Percentiles rank a stretch among this genome's conserved stretches.
Conservation (phyloP, 73 alveolate species). For the Durusdinium trenchii region DNA sequence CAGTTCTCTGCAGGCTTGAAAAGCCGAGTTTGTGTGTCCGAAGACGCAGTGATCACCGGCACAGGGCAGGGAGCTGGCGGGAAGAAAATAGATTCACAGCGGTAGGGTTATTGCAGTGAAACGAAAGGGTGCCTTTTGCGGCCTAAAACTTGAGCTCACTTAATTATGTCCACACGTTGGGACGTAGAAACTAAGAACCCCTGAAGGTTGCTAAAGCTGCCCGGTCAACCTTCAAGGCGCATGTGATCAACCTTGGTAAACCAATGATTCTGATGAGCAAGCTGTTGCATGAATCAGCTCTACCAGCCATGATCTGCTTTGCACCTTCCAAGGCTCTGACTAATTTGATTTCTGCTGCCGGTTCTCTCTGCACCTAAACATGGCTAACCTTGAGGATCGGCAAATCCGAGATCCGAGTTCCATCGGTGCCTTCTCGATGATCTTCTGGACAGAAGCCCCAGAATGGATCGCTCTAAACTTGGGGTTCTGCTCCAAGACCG, state of each 20-base stretch:
- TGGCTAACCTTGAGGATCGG: neutral
- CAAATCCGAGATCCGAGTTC: neutral
- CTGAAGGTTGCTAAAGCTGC: neutral
- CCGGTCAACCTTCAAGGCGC: slow-evolving; percentile 48
- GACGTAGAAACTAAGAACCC: too few species aligned
- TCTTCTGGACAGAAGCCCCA: slow-evolving; percentile 67
- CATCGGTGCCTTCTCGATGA: slow-evolving; percentile 54
- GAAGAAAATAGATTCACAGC: neutral
- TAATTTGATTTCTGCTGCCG: slow-evolving; percentile 15
- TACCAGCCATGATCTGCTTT: neutral
- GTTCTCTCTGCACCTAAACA: slow-evolving; percentile 52
- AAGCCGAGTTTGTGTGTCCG: slow-evolving; percentile 84
- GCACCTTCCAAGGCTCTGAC: neutral
- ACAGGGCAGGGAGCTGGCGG: slow-evolving; percentile 80
- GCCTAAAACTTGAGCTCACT: too few species aligned
- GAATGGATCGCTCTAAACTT: slow-evolving; percentile 91
- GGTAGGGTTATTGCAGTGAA: neutral
- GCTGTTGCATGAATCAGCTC: neutral
- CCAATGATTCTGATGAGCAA: neutral
- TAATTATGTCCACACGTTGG: too few species aligned
- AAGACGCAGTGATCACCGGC: slow-evolving; percentile 92
- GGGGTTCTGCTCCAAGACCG: slow-evolving; percentile 83
- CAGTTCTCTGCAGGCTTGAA: slow-evolving; percentile 63
- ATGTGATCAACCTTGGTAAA: slow-evolving; percentile 26
- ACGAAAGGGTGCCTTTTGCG: neutral